Base-by-base conservation (phyloP, 2,329 filamentous ascomycete species). In the Xylariaceae sp. region DNA sequence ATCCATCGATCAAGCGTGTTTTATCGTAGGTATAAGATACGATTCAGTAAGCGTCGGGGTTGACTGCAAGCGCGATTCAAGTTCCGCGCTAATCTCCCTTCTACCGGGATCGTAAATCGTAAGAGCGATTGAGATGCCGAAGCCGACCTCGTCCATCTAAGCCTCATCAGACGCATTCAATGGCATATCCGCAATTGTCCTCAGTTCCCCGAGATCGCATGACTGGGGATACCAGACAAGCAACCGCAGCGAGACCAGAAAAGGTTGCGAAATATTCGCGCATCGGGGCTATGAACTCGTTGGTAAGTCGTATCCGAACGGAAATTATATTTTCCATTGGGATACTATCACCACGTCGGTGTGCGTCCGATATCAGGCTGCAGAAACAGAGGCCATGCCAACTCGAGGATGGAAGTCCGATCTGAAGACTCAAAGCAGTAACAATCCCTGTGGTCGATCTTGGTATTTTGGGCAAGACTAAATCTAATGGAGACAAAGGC, bases 381-480 rank as follows among this genome's bases (percentile, higher is more conserved):
- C 23, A 47, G 47, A 37, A 37, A 52, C n/a, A 11, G 23, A 30
- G 53, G 49, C 35, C 51, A 42, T 48, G 51, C 39, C 42, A 49
- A 50, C n/a, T 30, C n/a, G 13, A 34, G 47, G 15, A 23, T 39
- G 15, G 45, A 47, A 30, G 15, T 17, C 9, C 30, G 23, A 51
- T 11, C n/a, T 49, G 53, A 18, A 17, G 50, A 47, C 10, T 56
- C 54, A 42, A 42, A 23, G 10, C 58, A 58, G 53, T 56, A 55
- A 42, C 42, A 18, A 60, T 58, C 51, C 45, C 52, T 52, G 42
- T 37, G 48, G 23, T 34, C 51, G 23, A 48, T n/a, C 39, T 58
- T 15, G 55, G 59, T 62, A 63, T 63, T 63, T 59, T 53, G 45
- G 55, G 59, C 51, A 51, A 63, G 53, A 56, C 59, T 63, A 61